Percentiles rank a stretch among this genome's conserved stretches.
Conservation (phyloP, 768 basidiomycete genomes). For the Trametes meyenii region DNA sequence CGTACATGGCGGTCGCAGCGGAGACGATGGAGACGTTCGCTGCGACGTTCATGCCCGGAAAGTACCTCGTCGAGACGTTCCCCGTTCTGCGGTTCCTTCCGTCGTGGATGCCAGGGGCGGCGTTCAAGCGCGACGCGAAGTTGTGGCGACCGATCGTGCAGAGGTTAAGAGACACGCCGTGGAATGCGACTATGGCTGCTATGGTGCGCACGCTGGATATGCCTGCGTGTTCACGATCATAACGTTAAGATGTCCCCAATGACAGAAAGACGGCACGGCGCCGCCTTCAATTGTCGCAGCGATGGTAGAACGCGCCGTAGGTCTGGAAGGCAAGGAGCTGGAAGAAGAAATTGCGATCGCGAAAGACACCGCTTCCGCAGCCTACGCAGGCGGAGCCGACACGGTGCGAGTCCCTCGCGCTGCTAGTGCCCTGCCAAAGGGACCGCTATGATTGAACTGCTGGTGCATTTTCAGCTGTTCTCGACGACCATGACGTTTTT, state of each 20-base stretch:
- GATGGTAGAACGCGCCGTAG: not conserved
- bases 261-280: not conserved
- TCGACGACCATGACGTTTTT: no score
- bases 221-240: no score
- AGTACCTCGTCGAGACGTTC: constrained; percentile 46
- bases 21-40: not conserved
- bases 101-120: not conserved
- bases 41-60: not conserved
- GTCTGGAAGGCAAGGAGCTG: not conserved
- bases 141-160: not conserved
- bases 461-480: no score
- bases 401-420: not conserved
- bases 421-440: not conserved
- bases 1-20: constrained; percentile 13
- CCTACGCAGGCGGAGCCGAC: not conserved
- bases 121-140: not conserved
- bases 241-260: no score
- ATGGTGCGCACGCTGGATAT: no score
- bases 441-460: no score
- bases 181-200: constrained; percentile 9
- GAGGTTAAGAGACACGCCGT: constrained; percentile 9
- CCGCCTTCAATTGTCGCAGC: not conserved
- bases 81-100: constrained; percentile 22
- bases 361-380: not conserved
- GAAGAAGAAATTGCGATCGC: not conserved